A percentile compares a stretch with the other conserved stretches of the same genome.
Evolutionary conservation across 805 yeast genomes (phyloP).

Genomic region (Zygoascus ofunaensis): DNA sequence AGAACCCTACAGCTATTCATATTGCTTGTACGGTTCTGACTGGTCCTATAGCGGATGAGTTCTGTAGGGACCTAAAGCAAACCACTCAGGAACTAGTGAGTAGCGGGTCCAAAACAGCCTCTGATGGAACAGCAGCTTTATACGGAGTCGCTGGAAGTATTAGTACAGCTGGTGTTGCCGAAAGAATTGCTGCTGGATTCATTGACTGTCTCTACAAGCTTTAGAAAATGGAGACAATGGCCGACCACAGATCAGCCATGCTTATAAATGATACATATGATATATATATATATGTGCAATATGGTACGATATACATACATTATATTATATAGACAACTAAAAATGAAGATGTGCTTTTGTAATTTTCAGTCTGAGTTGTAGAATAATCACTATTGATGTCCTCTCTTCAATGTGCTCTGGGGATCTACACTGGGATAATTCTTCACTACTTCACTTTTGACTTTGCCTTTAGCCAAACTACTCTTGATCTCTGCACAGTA

Average conservation of each 20-base stretch:
- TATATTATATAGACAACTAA: too few relatives aligned
- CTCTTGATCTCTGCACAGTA: too few relatives aligned
- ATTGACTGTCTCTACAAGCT: conserved; percentile 68
- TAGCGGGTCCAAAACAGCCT: conserved; percentile 19
- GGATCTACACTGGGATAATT: too few relatives aligned
- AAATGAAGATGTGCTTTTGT: too few relatives aligned
- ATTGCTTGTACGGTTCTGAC: conserved; percentile 77
- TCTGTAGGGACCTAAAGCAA: conserved; percentile 43
- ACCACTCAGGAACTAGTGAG: conserved; percentile 36
- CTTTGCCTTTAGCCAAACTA: too few relatives aligned
- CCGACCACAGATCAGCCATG: neutral
- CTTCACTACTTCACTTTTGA: too few relatives aligned
- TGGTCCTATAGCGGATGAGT: conserved; percentile 48
- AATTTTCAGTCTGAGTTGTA: too few relatives aligned
- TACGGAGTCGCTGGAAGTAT: conserved; percentile 96
- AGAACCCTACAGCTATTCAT: conserved; percentile 85
- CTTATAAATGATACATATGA: too few relatives aligned
- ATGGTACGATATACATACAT: too few relatives aligned
- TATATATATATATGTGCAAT: too few relatives aligned
- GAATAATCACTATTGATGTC: too few relatives aligned
- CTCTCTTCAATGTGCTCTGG: too few relatives aligned
- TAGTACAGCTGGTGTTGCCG: conserved; percentile 75
- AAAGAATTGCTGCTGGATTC: conserved; percentile 66
- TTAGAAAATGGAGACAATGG: conserved; percentile 7
- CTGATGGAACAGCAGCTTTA: conserved; percentile 65